Base-by-base conservation (phyloP, 2,329 filamentous ascomycete species). In the Phaeophleospora eucalypticola region DNA sequence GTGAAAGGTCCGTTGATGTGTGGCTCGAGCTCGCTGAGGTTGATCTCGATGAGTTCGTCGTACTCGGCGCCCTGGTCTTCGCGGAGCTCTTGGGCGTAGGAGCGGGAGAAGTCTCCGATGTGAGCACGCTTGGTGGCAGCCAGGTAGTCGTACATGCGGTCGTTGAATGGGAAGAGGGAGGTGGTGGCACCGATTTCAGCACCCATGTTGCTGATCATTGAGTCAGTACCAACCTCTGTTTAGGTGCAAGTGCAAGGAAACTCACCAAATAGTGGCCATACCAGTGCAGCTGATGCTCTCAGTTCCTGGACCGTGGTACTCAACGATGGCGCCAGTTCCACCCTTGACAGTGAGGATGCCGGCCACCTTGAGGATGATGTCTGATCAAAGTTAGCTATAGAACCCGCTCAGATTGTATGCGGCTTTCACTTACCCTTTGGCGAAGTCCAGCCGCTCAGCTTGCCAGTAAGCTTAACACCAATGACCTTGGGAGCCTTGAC, bases 1-100 rank as follows among this genome's bases (percentile, higher is more conserved):
- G 93, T 98, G 82, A 97, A 97, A 57, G 93, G 93, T 58, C 93
- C 93, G 78, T 98, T 98, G 77, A 98, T 89, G 70, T 97, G 89
- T 58, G 93, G 93, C 78, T 98, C 93, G 40, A 98, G 85, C 72
- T 91, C 87, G 49, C 82, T 86, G 45, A 98, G 82, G 78, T 98
- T 91, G 74, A 98, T 88, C 75, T 96, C 91, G 64, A 97, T 89
- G 59, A 96, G 72, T 74, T 97, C 81, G 71, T 98, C 93, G 71
- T 97, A 98, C 73, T 97, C 84, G 59, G 88, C 87, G 59, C 89
- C 89, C 73, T 94, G 78, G 60, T 98, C 93, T 67, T 87, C 84
- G 50, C 81, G 82, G 56, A 98, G 86, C 63, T 95, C 89, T 62
- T 87, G 78, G 60, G 88, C 86, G 69, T 96, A 97, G 32, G 76